Percentiles rank a stretch among this genome's conserved stretches.
Conservation (phyloP, 83 land plant species). For the Thuja plicata region DNA sequence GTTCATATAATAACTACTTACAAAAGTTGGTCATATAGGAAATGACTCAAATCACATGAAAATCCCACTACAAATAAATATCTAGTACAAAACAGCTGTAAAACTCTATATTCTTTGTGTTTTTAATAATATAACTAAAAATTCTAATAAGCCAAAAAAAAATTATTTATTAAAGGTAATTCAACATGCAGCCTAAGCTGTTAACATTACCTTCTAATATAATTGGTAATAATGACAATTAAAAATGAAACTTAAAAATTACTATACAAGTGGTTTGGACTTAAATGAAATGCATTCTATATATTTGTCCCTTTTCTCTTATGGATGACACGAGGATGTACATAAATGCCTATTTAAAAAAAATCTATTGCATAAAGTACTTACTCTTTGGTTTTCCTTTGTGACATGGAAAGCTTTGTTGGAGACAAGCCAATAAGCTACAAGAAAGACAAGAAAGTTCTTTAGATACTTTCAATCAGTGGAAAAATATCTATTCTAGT, state of each 20-base stretch:
- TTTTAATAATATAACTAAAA: too few species aligned
- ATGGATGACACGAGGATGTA: not conserved
- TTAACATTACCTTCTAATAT: not conserved
- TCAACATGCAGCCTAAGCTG: not conserved
- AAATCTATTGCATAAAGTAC: not conserved
- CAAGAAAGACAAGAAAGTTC: not conserved
- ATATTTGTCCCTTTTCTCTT: not conserved
- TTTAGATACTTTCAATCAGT: not conserved
- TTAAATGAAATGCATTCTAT: not conserved
- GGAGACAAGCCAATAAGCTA: not conserved
- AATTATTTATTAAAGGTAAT: not conserved
- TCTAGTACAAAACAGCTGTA: not conserved
- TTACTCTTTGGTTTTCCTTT: slow-evolving; percentile 1
- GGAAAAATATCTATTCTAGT: not conserved
- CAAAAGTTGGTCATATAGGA: too few species aligned
- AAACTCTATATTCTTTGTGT: not conserved
- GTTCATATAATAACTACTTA: too few species aligned
- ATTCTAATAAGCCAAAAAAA: too few species aligned
- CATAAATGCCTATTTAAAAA: not conserved
- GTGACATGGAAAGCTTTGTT: slow-evolving; percentile 7
- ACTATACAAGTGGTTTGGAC: not conserved
- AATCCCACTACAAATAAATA: too few species aligned
- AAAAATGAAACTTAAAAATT: not conserved
- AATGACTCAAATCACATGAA: too few species aligned
- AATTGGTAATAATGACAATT: not conserved